Evolutionary conservation across 148 eudicot genomes (phyloP).

Genomic region (Fagopyrum esculentum): DNA sequence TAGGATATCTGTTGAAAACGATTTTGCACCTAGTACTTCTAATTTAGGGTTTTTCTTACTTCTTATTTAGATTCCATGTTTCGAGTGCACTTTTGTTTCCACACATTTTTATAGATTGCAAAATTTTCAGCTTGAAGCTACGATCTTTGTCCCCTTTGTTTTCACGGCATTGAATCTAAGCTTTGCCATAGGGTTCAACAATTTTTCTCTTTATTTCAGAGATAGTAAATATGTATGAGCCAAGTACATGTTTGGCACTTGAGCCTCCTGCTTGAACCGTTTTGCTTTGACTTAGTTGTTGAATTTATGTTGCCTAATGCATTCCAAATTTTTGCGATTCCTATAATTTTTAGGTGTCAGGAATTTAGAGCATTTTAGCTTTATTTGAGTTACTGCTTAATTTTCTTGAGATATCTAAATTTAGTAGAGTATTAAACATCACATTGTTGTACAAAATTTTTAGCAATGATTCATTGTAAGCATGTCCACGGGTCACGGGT

Average conservation of each 20-base stretch:
- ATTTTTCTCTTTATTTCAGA: not conserved
- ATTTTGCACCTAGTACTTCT: too few relatives aligned
- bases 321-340: not conserved
- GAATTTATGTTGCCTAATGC: constrained; percentile 1
- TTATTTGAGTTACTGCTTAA: not conserved
- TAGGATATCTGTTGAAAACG: too few relatives aligned
- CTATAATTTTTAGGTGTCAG: not conserved
- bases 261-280: not conserved
- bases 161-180: too few relatives aligned
- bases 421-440: not conserved
- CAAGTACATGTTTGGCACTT: not conserved
- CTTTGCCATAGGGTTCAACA: too few relatives aligned
- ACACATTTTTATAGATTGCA: too few relatives aligned
- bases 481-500: too few relatives aligned
- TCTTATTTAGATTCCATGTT: too few relatives aligned
- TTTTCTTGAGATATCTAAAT: not conserved
- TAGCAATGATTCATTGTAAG: not conserved
- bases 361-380: not conserved
- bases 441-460: not conserved
- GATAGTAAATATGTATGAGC: not conserved
- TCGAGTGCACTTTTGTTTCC: too few relatives aligned
- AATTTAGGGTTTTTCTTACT: too few relatives aligned
- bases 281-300: not conserved
- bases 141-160: too few relatives aligned
- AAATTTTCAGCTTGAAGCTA: too few relatives aligned